Percentiles rank a stretch among this genome's conserved stretches.
Conservation (phyloP, 352 stramenopile genomes). For the Phytophthora lateralis region DNA sequence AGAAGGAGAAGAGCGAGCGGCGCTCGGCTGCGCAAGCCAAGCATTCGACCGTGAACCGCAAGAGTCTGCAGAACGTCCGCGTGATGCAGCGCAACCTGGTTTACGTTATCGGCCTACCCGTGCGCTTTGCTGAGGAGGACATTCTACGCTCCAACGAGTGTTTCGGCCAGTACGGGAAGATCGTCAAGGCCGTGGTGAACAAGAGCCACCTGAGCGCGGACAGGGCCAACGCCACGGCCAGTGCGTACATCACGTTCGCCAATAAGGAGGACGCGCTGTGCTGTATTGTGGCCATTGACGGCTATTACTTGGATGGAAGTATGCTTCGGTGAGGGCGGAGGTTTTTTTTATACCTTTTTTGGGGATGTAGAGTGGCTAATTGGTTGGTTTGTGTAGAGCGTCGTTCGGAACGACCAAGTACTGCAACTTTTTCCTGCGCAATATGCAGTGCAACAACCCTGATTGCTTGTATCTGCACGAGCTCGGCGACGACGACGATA, state of each 20-base stretch:
- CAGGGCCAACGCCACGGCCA: conserved; percentile 76
- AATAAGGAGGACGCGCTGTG: conserved; percentile 90
- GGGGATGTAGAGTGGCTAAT: not conserved
- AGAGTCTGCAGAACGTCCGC: conserved; percentile 88
- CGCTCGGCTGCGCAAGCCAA: conserved; percentile 52
- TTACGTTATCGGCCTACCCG: conserved; percentile 93
- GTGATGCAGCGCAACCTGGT: conserved; percentile 95
- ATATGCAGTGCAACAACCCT: conserved; percentile 92
- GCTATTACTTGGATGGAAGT: conserved; percentile 86
- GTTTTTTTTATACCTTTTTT: not conserved
- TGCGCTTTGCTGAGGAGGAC: conserved; percentile 84
- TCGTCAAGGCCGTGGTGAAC: conserved; percentile 94
- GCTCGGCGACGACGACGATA: conserved; percentile 91
- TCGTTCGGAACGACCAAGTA: conserved; percentile 97
- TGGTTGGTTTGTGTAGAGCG: conserved; percentile 51
- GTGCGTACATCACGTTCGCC: conserved; percentile 94
- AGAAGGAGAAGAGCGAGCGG: conserved; percentile 86
- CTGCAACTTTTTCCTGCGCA: conserved; percentile 94
- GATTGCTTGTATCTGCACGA: conserved; percentile 96
- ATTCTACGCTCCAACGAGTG: conserved; percentile 86
- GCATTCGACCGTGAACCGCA: conserved; percentile 61
- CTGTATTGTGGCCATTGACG: conserved; percentile 93
- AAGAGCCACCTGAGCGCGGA: conserved; percentile 78
- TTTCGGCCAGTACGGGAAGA: conserved; percentile 94
- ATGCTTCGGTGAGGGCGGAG: conserved; percentile 52